phyloP scores from a whole-genome alignment of 106 monocot species.

The Hemerocallis citrina region DNA sequence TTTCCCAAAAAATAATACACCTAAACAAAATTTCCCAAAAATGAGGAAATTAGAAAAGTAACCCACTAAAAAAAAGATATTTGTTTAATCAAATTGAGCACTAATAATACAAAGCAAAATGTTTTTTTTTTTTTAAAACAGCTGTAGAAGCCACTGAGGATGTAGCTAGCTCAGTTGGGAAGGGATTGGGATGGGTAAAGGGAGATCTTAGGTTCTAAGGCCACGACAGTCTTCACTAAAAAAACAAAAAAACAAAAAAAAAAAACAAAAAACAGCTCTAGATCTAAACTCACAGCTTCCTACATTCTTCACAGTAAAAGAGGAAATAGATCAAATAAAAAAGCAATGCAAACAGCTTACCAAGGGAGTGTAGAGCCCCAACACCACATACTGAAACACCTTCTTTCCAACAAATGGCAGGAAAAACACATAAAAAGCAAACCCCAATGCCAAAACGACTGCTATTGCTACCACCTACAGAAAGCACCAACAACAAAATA shows the following conservation, averaged over 20 bases:
- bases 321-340: no score
- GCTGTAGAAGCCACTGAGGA: no score
- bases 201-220: no score
- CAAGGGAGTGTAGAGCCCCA: constrained; percentile 86
- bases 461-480: constrained; percentile 82
- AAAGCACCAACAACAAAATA: constrained; percentile 1
- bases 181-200: no score
- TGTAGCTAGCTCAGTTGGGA: no score
- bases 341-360: constrained; percentile 24
- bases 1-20: no score
- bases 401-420: constrained; percentile 76
- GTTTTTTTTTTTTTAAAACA: no score
- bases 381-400: constrained; percentile 45
- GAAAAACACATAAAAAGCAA: constrained; percentile 92
- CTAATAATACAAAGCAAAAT: not conserved
- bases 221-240: no score
- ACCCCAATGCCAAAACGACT: constrained; percentile 64
- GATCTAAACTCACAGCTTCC: not conserved
- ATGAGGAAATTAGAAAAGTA: no score
- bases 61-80: not conserved
- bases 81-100: not conserved
- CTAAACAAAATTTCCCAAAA: no score
- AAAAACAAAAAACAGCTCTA: no score
- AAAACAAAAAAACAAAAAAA: no score
- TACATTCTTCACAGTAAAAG: not conserved